Percentiles rank a stretch among this genome's conserved stretches.
Conservation (phyloP, 345 rosid species). For the Dimocarpus longan region DNA sequence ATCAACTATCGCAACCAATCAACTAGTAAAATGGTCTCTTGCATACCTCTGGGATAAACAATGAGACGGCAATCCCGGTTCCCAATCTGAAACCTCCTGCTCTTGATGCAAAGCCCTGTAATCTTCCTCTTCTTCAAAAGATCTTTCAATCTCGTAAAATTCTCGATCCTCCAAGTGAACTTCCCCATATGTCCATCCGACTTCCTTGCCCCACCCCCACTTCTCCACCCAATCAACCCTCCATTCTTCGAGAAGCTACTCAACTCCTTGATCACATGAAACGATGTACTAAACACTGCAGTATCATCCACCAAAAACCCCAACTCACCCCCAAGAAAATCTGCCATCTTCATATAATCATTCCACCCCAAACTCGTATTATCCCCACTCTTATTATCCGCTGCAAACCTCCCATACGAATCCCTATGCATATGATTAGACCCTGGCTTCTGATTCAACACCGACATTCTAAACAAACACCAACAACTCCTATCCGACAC, state of each 20-base stretch:
- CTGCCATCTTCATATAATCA: constrained; percentile 92
- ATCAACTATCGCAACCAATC: not conserved
- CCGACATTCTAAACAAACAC: constrained; percentile 98
- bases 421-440: constrained; percentile 91
- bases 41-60: constrained; percentile 98
- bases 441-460: constrained; percentile 88
- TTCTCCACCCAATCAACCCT: constrained; percentile 62
- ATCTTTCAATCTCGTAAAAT: constrained; percentile 91
- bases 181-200: constrained; percentile 92
- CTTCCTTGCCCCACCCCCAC: constrained; percentile 64
- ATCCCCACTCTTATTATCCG: constrained; percentile 93
- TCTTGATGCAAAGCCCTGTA: constrained; percentile 95
- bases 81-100: constrained; percentile 98
- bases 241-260: constrained; percentile 73
- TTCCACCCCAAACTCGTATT: constrained; percentile 98
- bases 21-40: constrained; percentile 1
- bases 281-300: constrained; percentile 87
- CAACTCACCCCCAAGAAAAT: constrained; percentile 67
- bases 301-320: constrained; percentile 89
- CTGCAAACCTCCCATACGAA: constrained; percentile 90
- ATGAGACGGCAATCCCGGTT: constrained; percentile 97
- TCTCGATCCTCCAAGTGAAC: constrained; percentile 89
- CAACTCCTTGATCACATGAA: constrained; percentile 90
- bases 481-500: constrained; percentile 88
- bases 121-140: constrained; percentile 96